Base-by-base conservation (phyloP, 352 stramenopile genomes). In the Globisporangium echinulatum region DNA sequence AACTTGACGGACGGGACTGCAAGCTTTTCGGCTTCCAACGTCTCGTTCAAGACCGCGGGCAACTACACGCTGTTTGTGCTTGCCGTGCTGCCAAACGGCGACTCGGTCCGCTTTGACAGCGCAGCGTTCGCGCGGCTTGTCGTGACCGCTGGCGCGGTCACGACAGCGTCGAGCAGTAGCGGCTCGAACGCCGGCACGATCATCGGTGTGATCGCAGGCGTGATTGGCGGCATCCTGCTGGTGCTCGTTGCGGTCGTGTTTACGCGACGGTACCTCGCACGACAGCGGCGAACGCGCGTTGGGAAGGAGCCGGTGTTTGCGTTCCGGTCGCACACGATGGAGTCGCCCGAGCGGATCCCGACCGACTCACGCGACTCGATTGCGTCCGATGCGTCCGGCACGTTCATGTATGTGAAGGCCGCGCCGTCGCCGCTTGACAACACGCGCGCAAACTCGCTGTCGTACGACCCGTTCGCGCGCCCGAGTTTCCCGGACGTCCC, bases 361-460 rank as follows among this genome's bases (percentile, higher is more conserved):
- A 76, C 74, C 1, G 70, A 72, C 50, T 84, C 74, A 1, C 70
- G 63, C 38, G 53, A 75, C 7, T 72, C 66, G 49, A 63, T 61
- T 37, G 60, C 42, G 14, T 85, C 72, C 14, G 70, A 79, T 10
- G 67, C 78, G 37, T 82, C 75, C 1, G 70, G 74, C 17, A 64
- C 68, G 52, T 82, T 82, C 61, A 75, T 80, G 69, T 82, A 82
- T 48, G 61, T 80, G 43, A 82, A 82, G 55, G 72, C 70, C 9
- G 64, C 68, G 54, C 64, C 55, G 7, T 82, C 71, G 13, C 69
- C 75, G 15, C 49, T 79, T 39, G 70, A 74, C 50, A 56, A 70
- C 33, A 52, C 61, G 10, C 70, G 75, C 13, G 59, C 68, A 17
- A 72, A 67, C 14, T 85, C 72, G 44, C 61, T 85, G 15, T 85